phyloP scores from a whole-genome alignment of 208 protist genomes.

The Plasmodiophora brassicae region DNA sequence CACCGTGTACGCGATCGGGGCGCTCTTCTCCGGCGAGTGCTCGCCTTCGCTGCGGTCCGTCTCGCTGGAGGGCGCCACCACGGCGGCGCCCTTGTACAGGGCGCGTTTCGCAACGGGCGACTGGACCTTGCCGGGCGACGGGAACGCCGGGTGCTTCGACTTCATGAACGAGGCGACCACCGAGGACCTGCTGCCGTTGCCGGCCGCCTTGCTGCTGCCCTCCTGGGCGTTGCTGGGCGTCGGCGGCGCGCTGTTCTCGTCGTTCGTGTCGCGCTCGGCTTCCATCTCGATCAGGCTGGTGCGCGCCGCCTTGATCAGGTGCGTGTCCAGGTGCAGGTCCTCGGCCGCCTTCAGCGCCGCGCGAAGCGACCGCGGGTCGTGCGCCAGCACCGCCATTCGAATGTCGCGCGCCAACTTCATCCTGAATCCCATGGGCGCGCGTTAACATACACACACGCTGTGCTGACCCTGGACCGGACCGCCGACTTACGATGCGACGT shows the following conservation, averaged over 20 bases:
- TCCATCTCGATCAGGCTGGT: slow-evolving; percentile 4
- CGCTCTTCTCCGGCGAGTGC: too few species aligned
- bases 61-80: too few species aligned
- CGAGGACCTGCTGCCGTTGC: too few species aligned
- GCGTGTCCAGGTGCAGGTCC: neutral
- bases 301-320: slow-evolving; percentile 12
- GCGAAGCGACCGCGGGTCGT: neutral
- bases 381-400: neutral
- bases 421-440: neutral
- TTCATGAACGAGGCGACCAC: too few species aligned
- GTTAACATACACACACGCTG: neutral
- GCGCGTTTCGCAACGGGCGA: too few species aligned
- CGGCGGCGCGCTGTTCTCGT: neutral
- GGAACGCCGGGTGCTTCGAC: too few species aligned
- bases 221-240: too few species aligned
- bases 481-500: neutral
- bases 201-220: too few species aligned
- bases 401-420: neutral
- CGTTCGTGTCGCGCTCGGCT: neutral
- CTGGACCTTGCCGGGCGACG: too few species aligned
- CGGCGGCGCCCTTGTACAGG: too few species aligned
- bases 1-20: neutral
- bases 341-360: neutral
- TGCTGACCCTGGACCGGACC: neutral
- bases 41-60: too few species aligned